Evolutionary conservation across 2,329 filamentous ascomycete genomes (phyloP).

Genomic region (Cladorrhinum sp.): DNA sequence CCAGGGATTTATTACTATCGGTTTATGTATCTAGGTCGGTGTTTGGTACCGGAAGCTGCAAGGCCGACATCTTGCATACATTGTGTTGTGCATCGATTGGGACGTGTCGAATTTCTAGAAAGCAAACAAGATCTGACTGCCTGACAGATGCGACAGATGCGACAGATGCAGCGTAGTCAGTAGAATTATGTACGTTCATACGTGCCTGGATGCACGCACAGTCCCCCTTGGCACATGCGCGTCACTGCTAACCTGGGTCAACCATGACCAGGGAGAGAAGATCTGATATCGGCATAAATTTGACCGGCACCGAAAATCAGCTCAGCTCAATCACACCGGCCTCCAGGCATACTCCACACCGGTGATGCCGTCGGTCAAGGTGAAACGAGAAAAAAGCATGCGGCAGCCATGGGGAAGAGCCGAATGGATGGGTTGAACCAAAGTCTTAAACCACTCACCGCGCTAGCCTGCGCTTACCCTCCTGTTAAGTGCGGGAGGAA

Average conservation of each 20-base stretch:
- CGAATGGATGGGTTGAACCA: conserved; percentile 2
- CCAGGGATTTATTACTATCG: neutral
- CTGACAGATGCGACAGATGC: neutral
- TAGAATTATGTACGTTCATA: too few relatives aligned
- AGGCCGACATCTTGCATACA: neutral
- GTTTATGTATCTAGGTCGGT: neutral
- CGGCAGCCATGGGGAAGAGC: conserved; percentile 4
- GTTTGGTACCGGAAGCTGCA: neutral
- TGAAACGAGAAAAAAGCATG: neutral
- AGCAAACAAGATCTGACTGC: neutral
- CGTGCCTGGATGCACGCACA: neutral
- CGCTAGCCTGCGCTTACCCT: conserved; percentile 1
- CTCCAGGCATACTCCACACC: neutral
- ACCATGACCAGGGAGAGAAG: neutral
- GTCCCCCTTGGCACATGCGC: neutral
- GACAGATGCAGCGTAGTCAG: too few relatives aligned
- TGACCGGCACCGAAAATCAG: neutral
- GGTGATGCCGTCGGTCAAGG: neutral
- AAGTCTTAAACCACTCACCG: neutral
- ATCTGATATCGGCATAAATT: neutral
- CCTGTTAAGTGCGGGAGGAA: conserved; percentile 13
- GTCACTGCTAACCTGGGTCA: neutral
- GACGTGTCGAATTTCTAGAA: neutral
- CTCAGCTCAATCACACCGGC: neutral
- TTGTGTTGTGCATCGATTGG: neutral